Base-by-base conservation (phyloP, 202 grass and related monocot genomes). In the Dendrocalamus latiflorus region DNA sequence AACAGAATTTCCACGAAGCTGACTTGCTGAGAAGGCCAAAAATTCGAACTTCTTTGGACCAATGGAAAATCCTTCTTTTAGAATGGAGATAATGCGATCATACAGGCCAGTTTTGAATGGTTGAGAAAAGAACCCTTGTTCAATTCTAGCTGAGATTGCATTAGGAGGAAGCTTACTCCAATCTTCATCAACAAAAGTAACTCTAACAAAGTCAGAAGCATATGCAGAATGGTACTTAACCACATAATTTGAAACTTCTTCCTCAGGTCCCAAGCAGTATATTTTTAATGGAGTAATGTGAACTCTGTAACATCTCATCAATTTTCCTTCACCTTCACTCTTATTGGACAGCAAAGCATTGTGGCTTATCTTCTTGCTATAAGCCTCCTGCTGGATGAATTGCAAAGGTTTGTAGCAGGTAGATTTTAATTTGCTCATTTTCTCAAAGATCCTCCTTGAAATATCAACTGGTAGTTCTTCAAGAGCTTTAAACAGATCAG, bases 21-120 rank as follows among this genome's bases (percentile, higher is more conserved):
- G 95, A 84, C 95, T 98, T 64, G 95, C 95, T 63, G 95, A 98
- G 87, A 98, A 98, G 67, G 91, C 89, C 93, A 98, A 86, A 84
- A 98, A 98, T 71, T 98, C 91, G 22, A 90, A 98, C 14, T 91
- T 98, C 87, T 98, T 95, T 45, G 65, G 81, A 38, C 95, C 89
- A 51, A 98, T 91, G 66, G 42, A 71, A 90, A 98, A 83, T 54
- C 95, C 95, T 75, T 95, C 85, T 84, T 86, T 94, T 53, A 98
- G 82, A 83, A 98, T 82, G 65, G 90, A 98, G 57, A 93, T 70
- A 74, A 98, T 93, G 38, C 90, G 90, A 74, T 85, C 43, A 88
- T 91, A 92, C 34, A 98, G 88, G 12, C 70, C 89, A 22, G 92
- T 98, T 88, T 89, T 98, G 53, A 81, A 83, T n/a, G 95, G 92